Base-by-base conservation (phyloP, 345 rosid genomes). In the Brassica incana region DNA sequence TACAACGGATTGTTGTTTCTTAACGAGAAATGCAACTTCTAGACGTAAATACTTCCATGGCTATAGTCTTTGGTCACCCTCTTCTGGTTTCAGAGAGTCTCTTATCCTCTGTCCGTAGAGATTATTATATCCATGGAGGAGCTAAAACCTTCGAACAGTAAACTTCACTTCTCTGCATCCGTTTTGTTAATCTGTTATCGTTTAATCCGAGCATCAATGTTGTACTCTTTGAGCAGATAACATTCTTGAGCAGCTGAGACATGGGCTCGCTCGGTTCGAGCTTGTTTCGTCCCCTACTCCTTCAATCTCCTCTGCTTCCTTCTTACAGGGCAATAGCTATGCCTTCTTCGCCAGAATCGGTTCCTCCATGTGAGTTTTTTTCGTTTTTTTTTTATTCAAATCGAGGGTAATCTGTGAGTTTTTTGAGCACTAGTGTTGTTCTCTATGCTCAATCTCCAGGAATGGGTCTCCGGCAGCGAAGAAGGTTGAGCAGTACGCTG, bases 281-380 rank as follows among this genome's bases (percentile, higher is more conserved):
- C 86, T 95, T 56, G 87, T 88, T 64, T 71, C 91, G 0, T 80
- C 92, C 0, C 92, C 89, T 10, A 81, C 84, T 71, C 69, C 87
- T 77, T 72, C 84, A 36, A 12, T 65, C 50, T 77, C 82, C 33
- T 81, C 75, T 36, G 27, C 76, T 8, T 70, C 90, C 20, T 75
- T 85, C 62, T 65, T 80, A 4, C 16, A 69, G 29, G 2, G 67
- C 1, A 82, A 78, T 65, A 77, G 48, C 71, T 68, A 20, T 82
- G 81, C 73, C 1, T 87, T 90, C 85, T 92, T 92, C 43, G 99
- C 99, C n/a, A 87, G 86, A 86, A 92, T 92, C 32, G 94, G 85
- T 50, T 74, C 88, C 2, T 50, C 94, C 16, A 45, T 85, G 97
- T 92, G 71, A 66, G 92, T n/a, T 54, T 79, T 6, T 32, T 20